phyloP scores from a whole-genome alignment of 805 yeast species.

The Lipomyces spencermartinsiae region DNA sequence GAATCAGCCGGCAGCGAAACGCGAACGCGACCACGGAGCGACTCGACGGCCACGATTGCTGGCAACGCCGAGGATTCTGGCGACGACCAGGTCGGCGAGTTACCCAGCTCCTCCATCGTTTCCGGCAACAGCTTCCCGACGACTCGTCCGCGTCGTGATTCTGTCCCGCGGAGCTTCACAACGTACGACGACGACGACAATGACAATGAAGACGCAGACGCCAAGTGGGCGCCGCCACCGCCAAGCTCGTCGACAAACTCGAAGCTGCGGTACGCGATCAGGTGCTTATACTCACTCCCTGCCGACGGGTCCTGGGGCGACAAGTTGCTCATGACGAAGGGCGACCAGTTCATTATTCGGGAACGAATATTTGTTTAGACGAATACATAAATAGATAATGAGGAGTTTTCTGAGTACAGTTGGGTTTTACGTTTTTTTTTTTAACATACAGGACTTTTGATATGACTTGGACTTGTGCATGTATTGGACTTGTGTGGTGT shows the following conservation, averaged over 20 bases:
- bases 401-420: constrained; percentile 4
- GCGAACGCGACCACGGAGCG: constrained; percentile 11
- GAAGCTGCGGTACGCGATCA: constrained; percentile 31
- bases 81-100: not conserved
- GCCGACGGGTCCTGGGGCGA: constrained; percentile 39
- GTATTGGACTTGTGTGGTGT: not conserved
- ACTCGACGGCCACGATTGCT: not conserved
- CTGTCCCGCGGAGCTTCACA: constrained; percentile 14
- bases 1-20: constrained; percentile 10
- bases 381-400: not conserved
- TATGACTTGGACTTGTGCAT: not conserved
- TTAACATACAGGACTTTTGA: not conserved
- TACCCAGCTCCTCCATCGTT: not conserved
- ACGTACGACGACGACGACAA: constrained; percentile 12
- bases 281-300: constrained; percentile 35
- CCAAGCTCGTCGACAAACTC: constrained; percentile 26
- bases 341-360: constrained; percentile 33
- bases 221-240: constrained; percentile 34
- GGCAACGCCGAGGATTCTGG: constrained; percentile 1
- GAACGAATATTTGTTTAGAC: constrained; percentile 25
- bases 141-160: constrained; percentile 20
- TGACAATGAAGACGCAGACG: constrained; percentile 9
- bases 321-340: constrained; percentile 30
- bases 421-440: not conserved
- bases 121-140: not conserved